These are phyloP conservation scores for Clavulina sp. DNA, from an alignment of 768 basidiomycete species.

Conservation along the genomic window DNA sequence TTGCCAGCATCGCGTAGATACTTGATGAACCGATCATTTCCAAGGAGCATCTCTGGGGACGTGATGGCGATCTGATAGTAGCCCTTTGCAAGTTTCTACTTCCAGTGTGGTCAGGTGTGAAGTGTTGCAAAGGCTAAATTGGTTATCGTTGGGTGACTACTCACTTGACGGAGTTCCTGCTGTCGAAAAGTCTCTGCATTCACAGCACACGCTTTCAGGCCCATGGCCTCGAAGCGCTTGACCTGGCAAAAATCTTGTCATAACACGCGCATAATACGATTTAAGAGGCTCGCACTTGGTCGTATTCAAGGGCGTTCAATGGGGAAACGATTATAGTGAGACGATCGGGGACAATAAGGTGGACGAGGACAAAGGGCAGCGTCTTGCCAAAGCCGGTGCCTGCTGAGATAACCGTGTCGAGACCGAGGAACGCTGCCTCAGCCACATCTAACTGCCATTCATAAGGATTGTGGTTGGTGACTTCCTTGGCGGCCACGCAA, in stretches of 20 bases:
- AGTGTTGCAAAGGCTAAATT: too few species aligned
- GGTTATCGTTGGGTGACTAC: too few species aligned
- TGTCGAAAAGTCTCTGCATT: background rate
- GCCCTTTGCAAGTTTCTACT: background rate
- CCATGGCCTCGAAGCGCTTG: background rate
- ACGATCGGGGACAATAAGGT: background rate
- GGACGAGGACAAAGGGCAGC: background rate
- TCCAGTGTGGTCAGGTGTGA: too few species aligned
- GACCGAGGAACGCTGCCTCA: background rate
- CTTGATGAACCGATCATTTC: background rate
- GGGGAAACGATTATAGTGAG: background rate
- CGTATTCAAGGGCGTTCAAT: background rate
- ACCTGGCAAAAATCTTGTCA: background rate
- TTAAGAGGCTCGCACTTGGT: background rate
- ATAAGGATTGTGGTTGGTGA: too few species aligned
- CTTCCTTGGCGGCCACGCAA: too few species aligned
- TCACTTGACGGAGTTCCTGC: too few species aligned
- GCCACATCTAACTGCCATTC: background rate
- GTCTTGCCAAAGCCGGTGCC: background rate
- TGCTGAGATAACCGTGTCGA: background rate
- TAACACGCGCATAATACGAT: background rate
- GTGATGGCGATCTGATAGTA: background rate
- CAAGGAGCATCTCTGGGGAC: background rate
- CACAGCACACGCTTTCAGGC: background rate
- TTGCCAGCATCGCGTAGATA: background rate